Evolutionary conservation across 139 green algal species (phyloP).

Genomic region (Volvox reticuliferus): DNA sequence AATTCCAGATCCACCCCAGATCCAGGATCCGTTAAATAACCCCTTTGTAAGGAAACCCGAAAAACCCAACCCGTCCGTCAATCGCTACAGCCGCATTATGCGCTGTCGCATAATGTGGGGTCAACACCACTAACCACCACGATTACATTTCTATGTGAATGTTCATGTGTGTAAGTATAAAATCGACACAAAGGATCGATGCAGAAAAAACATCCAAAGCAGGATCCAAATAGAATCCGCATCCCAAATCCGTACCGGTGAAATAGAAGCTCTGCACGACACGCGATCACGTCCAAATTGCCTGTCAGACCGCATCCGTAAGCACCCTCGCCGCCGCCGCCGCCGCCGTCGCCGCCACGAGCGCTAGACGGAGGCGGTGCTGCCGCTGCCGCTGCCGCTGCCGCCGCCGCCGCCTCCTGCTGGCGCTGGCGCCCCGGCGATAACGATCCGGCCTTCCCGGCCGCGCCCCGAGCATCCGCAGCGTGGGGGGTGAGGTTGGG

Average conservation of each 20-base stretch:
- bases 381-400: neutral
- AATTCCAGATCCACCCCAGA: no score
- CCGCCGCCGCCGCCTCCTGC: neutral
- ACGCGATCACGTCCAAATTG: slow-evolving; percentile 83
- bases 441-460: neutral
- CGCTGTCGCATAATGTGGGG: no score
- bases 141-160: no score
- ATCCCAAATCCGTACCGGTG: neutral
- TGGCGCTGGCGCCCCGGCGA: slow-evolving; percentile 7
- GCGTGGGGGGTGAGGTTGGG: neutral
- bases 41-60: no score
- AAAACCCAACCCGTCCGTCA: no score
- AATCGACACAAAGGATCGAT: no score
- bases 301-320: slow-evolving; percentile 72
- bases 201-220: no score
- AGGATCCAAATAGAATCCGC: no score
- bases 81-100: no score
- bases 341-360: neutral
- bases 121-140: no score
- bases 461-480: neutral
- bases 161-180: no score
- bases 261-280: slow-evolving; percentile 83
- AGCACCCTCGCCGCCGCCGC: neutral
- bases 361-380: neutral
- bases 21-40: no score